Base-by-base conservation (phyloP, 208 protist species). In the Leishmania turanica region DNA sequence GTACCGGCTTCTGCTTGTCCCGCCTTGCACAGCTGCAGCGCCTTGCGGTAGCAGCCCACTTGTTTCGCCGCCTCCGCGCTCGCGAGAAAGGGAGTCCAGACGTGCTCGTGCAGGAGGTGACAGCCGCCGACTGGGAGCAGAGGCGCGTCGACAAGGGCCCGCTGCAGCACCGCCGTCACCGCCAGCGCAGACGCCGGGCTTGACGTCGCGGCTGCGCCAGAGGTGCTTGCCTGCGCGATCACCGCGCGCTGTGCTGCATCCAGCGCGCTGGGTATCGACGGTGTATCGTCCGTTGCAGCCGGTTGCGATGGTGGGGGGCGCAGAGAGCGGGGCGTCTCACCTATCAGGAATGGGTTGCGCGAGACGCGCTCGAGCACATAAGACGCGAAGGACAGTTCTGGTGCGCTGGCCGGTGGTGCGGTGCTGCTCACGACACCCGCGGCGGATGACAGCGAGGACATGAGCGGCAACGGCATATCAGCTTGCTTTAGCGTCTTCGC, bases 101-200 rank as follows among this genome's bases (percentile, higher is more conserved):
- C 75, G 24, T 81, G 69, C 65, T 94, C 88, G 68, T 94, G 88
- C n/a, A 93, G 77, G 13, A 90, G 75, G 81, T 96, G 92, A 27
- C 87, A 84, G 24, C 82, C 83, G 17, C 90, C 92, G 3, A 92
- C 34, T 1, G 90, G 89, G 45, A 92, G 88, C 69, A 94, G 85
- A 70, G 92, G 88, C 2, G 83, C 78, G 75, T 95, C 91, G 24
- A 94, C 85, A 7, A 96, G 54, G 19, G 88, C 80, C 7, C 86
- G 85, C 78, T 91, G 89, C 47, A 96, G 68, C 45, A 87, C 37
- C 19, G 79, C 81, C 34, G 73, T 84, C 17, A 70, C 81, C 21
- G 75, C 83, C n/a, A 71, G 54, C 34, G 71, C 54, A 24, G 27
- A 42, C 42, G 73, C 75, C 11, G 74, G 40, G 62, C 31, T 70